Base-by-base conservation (phyloP, 257 asterid species). In the Linderniella brevidens region DNA sequence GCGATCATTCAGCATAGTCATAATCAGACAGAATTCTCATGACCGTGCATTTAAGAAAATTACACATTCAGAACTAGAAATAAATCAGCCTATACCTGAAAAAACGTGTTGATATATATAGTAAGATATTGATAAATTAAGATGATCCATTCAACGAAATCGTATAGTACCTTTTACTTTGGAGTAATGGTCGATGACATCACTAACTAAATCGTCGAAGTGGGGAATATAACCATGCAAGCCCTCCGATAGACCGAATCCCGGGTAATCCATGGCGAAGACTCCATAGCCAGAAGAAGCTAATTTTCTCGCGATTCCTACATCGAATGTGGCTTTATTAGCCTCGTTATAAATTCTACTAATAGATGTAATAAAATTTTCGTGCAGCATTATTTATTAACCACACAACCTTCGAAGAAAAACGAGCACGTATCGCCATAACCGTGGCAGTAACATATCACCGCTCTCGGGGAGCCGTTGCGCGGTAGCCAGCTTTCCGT, bases 391-490 rank as follows among this genome's bases (percentile, higher is more conserved):
- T 25, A 25, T 25, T 2, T 6, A 25, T 2, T 2, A 25, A 25
- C 32, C 32, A 25, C 32, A 25, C 32, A 9, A 46, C 99, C 99
- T 85, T 90, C 99, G 35, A 67, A 55, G 76, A 85, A 85, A 67
- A 90, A 90, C 16, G 94, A 71, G 79, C 92, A 85, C 42, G 99
- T 85, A 63, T 90, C 99, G 50, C 93, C 96, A 53, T 90, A 90
- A 64, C 99, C 99, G 67, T 90, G 99, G 62, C 96, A 90, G 57
- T 71, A 58, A 57, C 76, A 90, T 62, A 85, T 59, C 62, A 82
- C 49, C 4, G 94, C 99, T 76, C 79, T 82, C n/a, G 93, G 81
- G 50, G 84, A 64, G 58, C 66, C 62, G 58, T 69, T 65, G 42
- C 64, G 75, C 0, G 94, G 99, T 61, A 90, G 68, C 99, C 99